A percentile compares a stretch with the other conserved stretches of the same genome.
Conservation (phyloP, 768 basidiomycete species). For the Tylopilus sp. region DNA sequence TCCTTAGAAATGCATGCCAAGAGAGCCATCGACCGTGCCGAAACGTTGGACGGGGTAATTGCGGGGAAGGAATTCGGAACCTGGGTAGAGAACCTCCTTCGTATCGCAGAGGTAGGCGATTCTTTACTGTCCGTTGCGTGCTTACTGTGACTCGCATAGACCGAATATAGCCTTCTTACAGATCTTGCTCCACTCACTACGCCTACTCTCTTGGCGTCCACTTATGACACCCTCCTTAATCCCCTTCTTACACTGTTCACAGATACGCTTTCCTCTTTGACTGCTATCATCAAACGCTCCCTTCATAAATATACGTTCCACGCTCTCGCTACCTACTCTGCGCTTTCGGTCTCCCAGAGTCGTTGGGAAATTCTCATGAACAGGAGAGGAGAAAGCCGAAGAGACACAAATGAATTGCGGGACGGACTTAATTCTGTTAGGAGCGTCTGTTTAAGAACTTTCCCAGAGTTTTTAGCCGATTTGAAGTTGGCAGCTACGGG, state of each 20-base stretch:
- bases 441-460: conserved; percentile 71
- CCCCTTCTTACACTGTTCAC: conserved; percentile 67
- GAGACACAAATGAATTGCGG: conserved; percentile 63
- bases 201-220: conserved; percentile 47
- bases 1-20: conserved; percentile 72
- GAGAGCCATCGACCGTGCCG: conserved; percentile 65
- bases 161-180: conserved; percentile 62
- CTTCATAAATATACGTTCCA: conserved; percentile 78
- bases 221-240: conserved; percentile 58
- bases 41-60: conserved; percentile 60
- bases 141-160: conserved; percentile 34
- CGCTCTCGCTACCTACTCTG: conserved; percentile 68
- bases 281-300: conserved; percentile 66
- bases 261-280: conserved; percentile 60
- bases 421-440: conserved; percentile 65
- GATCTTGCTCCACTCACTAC: conserved; percentile 61
- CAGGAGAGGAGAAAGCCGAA: conserved; percentile 44
- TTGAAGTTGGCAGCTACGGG: conserved; percentile 59
- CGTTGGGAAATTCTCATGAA: conserved; percentile 67
- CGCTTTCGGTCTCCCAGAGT: conserved; percentile 51
- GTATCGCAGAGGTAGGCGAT: conserved; percentile 58
- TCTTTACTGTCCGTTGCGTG: neutral
- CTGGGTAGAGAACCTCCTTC: conserved; percentile 65
- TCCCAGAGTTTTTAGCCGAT: conserved; percentile 81
- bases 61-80: conserved; percentile 69